Conservation (phyloP, 176 grass and related monocot species). For the Oryza australiensis region DNA sequence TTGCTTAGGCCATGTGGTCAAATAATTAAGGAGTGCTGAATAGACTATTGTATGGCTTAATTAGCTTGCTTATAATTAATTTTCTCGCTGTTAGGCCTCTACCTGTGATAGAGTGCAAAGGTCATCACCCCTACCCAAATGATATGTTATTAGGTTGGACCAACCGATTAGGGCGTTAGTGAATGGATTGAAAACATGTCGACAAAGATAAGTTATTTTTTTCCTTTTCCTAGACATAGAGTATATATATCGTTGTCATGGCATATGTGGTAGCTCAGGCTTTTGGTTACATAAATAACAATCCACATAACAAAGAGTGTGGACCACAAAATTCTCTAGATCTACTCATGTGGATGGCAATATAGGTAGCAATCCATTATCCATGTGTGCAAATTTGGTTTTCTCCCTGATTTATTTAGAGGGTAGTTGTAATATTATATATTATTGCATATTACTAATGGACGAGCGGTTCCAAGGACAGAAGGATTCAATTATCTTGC, state of each 20-base stretch:
- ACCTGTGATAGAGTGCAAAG: constrained; percentile 17
- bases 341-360: constrained; percentile 38
- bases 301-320: constrained; percentile 7
- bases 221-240: background rate
- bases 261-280: constrained; percentile 11
- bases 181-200: constrained; percentile 33
- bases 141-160: constrained; percentile 39
- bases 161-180: constrained; percentile 24
- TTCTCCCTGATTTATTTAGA: background rate
- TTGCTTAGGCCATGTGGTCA: constrained; percentile 48
- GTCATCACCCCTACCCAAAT: constrained; percentile 34
- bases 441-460: background rate
- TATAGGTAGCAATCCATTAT: background rate
- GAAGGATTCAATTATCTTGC: background rate
- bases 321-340: constrained; percentile 37
- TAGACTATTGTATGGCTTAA: constrained; percentile 32
- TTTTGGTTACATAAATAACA: constrained; percentile 16
- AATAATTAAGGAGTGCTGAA: constrained; percentile 31
- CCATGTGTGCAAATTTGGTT: background rate
- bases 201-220: constrained; percentile 12
- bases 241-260: constrained; percentile 37
- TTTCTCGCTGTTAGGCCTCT: background rate
- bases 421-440: background rate
- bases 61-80: background rate
- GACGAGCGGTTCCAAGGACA: background rate